Evolutionary conservation across 164 flowering plant genomes (phyloP), one percentile per base, ranked within the genome.

Genomic region (Piper betle): DNA sequence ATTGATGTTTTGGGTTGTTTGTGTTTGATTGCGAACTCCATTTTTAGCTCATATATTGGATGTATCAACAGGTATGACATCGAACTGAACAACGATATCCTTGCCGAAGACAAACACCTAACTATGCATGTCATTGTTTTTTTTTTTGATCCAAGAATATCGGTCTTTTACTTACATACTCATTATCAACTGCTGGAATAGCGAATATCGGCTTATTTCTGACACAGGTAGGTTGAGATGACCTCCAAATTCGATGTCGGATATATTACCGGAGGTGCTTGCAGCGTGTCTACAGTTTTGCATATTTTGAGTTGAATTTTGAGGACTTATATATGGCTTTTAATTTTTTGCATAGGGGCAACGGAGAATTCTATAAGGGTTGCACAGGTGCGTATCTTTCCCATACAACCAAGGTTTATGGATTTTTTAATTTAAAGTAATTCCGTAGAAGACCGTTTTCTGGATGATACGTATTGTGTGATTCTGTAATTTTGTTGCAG

Each of bases 361-460:
- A 92, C 98, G 37, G 97, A 92, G 71, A 92, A 92, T 68, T 87
- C 98, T 43, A 92, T 92, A 63, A 84, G 74, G 76, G 97, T 92
- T 64, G 90, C 94, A 5, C 96, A 92, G 88, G 98, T 87, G 69
- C 64, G 39, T 64, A 17, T 66, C 58, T 6, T 59, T 43, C 15
- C 18, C 16, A 4, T 58, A 12, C 39, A 59, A n/a, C 18, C 15
- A 33, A 19, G 37, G 25, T 12, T 46, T 41, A 39, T 48, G 20
- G 37, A 48, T 12, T 46, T 5, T 25, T 37, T 61, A 20, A 37
- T 0, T 61, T n/a, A n/a, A n/a, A n/a, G n/a, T n/a, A n/a, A n/a
- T n/a, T n/a, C n/a, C n/a, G n/a, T n/a, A n/a, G n/a, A n/a, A n/a
- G n/a, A n/a, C n/a, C n/a, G n/a, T n/a, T n/a, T n/a, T n/a, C n/a